Conservation (phyloP, 2,329 filamentous ascomycete genomes). For the Didymosphaeria variabile region DNA sequence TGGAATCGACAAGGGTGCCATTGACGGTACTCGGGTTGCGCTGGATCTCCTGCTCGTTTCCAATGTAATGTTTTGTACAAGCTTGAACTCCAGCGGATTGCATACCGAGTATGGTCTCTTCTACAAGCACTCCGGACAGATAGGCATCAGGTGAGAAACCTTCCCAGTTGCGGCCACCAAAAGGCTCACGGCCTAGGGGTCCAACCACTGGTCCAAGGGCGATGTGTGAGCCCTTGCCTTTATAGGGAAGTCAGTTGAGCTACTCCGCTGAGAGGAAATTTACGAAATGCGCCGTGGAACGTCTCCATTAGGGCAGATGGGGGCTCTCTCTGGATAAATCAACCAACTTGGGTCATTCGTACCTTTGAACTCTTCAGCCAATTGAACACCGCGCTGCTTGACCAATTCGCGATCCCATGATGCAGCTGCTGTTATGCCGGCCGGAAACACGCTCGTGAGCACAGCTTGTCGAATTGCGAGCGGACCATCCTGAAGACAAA, state of each 20-base stretch:
- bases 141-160: conserved; percentile 54
- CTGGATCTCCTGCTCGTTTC: conserved; percentile 67
- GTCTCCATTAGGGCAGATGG: no score
- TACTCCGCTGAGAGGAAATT: not conserved
- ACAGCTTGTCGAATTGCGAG: conserved; percentile 42
- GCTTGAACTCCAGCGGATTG: conserved; percentile 54
- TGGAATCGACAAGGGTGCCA: conserved; percentile 60
- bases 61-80: conserved; percentile 63
- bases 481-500: conserved; percentile 54
- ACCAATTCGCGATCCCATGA: conserved; percentile 52
- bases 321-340: no score
- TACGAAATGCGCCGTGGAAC: not conserved
- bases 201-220: conserved; percentile 61
- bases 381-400: conserved; percentile 41
- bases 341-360: conserved; percentile 9
- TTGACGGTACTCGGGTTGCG: conserved; percentile 41
- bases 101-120: conserved; percentile 49
- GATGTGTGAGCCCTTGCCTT: conserved; percentile 47
- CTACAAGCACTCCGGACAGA: conserved; percentile 52
- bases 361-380: conserved; percentile 43
- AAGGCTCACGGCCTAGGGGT: conserved; percentile 51
- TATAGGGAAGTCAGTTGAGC: not conserved
- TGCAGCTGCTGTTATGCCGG: conserved; percentile 49
- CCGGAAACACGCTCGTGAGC: conserved; percentile 49
- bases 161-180: conserved; percentile 56